Conservation (phyloP, 108 stramenopile genomes). For the Schizochytrium sp. region DNA sequence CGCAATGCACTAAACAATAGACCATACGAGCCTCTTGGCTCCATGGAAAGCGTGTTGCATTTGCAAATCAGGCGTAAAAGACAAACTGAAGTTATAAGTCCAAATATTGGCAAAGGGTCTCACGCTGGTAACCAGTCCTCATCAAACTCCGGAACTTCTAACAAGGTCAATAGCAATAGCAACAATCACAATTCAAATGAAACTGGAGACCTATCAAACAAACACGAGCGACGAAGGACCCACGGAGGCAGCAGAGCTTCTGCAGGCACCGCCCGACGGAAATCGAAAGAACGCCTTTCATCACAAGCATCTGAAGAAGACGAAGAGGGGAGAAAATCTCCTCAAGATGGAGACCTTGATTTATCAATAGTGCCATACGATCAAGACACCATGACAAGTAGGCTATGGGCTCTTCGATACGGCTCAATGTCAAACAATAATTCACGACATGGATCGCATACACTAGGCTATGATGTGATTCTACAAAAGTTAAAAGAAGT, state of each 20-base stretch:
- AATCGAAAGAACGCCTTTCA: not conserved
- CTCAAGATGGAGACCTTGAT: not conserved
- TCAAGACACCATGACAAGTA: not conserved
- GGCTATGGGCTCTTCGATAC: constrained; percentile 22
- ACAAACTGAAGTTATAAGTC: not conserved
- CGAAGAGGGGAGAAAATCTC: not conserved
- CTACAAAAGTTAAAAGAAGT: not conserved
- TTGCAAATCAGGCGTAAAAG: not conserved
- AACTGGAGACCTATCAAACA: not conserved
- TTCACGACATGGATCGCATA: not conserved
- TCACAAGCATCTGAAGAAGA: not conserved
- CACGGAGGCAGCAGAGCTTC: no score
- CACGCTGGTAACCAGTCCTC: not conserved
- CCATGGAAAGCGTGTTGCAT: constrained; percentile 40
- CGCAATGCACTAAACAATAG: constrained; percentile 44
- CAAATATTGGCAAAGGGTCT: not conserved
- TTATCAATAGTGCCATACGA: not conserved
- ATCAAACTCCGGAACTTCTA: not conserved
- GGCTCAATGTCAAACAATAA: not conserved
- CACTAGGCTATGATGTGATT: not conserved
- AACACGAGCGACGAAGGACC: not conserved
- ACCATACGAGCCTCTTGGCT: constrained; percentile 39
- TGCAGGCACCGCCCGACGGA: no score
- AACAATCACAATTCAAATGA: not conserved
- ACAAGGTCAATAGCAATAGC: not conserved